These are phyloP conservation scores for Aspergillus fumigatus DNA, from an alignment of 2,329 filamentous ascomycete genomes.

Conservation along the genomic window DNA sequence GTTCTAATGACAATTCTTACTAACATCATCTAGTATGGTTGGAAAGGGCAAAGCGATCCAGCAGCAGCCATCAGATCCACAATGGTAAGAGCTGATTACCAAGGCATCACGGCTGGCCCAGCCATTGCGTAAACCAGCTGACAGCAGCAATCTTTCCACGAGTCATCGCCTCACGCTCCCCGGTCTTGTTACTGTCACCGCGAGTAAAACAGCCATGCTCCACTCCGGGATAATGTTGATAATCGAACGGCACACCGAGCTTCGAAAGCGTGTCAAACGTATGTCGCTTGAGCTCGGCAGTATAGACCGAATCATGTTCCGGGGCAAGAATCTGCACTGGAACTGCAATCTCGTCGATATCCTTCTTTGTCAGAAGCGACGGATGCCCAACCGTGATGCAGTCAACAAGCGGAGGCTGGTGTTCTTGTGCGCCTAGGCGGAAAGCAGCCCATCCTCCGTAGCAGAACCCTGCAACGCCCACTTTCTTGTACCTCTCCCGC, in stretches of 20 bases:
- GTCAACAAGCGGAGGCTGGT: conserved; percentile 40
- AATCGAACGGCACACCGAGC: conserved; percentile 44
- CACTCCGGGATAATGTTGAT: conserved; percentile 49
- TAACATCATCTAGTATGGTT: not conserved
- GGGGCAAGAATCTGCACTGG: conserved; percentile 52
- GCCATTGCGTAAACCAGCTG: conserved; percentile 38
- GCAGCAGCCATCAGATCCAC: not conserved
- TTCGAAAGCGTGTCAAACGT: conserved; percentile 37
- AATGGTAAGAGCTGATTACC: no score
- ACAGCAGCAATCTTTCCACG: conserved; percentile 48
- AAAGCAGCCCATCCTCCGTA: conserved; percentile 51
- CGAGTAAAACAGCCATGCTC: conserved; percentile 45
- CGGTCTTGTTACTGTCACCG: conserved; percentile 36
- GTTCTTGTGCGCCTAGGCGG: conserved; percentile 41
- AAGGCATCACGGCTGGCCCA: not conserved
- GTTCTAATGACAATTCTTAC: not conserved
- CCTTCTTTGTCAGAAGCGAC: conserved; percentile 39
- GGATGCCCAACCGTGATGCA: conserved; percentile 46
- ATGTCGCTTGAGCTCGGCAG: conserved; percentile 45
- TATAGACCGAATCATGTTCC: conserved; percentile 43
- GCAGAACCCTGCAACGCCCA: conserved; percentile 49
- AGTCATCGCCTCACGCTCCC: conserved; percentile 44
- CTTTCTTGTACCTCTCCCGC: conserved; percentile 23
- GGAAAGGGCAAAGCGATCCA: not conserved
- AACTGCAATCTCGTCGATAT: conserved; percentile 45